phyloP scores from a whole-genome alignment of 1,284 basidiomycete genomes.

The Leccinum solheimii region DNA sequence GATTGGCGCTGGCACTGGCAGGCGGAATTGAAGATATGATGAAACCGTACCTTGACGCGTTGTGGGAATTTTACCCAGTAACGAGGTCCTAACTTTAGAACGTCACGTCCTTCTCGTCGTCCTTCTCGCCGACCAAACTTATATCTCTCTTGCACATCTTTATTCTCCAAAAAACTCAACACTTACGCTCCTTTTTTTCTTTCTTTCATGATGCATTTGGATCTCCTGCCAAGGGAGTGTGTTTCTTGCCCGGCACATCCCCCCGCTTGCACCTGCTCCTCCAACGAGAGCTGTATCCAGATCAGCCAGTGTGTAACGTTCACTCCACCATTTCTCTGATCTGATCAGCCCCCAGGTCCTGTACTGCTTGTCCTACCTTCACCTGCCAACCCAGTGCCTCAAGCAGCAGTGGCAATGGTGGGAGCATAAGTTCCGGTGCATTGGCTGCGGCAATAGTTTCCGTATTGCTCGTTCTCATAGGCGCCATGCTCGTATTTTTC shows the following conservation, averaged over 20 bases:
- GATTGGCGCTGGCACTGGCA: not conserved
- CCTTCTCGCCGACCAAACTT: not conserved
- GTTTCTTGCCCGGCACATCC: slow-evolving; percentile 43
- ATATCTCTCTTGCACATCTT: slow-evolving; percentile 10
- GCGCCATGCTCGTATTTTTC: slow-evolving; percentile 52
- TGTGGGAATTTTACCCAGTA: not conserved
- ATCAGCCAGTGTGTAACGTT: slow-evolving; percentile 52
- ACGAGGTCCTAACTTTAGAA: not conserved
- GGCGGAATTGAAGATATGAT: not conserved
- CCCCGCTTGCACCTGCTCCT: slow-evolving; percentile 53
- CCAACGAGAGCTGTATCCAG: slow-evolving; percentile 56
- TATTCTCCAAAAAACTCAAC: slow-evolving; percentile 1
- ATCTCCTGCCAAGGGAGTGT: slow-evolving; percentile 49
- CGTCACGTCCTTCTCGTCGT: not conserved
- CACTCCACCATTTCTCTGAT: slow-evolving; percentile 6
- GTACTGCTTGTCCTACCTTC: slow-evolving; percentile 52
- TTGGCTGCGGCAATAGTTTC: slow-evolving; percentile 74
- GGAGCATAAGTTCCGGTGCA: slow-evolving; percentile 63
- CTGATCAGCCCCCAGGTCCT: slow-evolving; percentile 47
- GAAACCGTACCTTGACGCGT: not conserved
- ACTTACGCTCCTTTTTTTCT: slow-evolving; percentile 39
- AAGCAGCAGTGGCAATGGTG: slow-evolving; percentile 32
- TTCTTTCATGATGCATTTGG: slow-evolving; percentile 47
- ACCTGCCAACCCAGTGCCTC: slow-evolving; percentile 21
- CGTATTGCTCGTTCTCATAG: slow-evolving; percentile 56